Percentiles rank a stretch among this genome's conserved stretches.
Evolutionary conservation across 768 basidiomycete genomes (phyloP).

Genomic region (Fomitopsis serialis): DNA sequence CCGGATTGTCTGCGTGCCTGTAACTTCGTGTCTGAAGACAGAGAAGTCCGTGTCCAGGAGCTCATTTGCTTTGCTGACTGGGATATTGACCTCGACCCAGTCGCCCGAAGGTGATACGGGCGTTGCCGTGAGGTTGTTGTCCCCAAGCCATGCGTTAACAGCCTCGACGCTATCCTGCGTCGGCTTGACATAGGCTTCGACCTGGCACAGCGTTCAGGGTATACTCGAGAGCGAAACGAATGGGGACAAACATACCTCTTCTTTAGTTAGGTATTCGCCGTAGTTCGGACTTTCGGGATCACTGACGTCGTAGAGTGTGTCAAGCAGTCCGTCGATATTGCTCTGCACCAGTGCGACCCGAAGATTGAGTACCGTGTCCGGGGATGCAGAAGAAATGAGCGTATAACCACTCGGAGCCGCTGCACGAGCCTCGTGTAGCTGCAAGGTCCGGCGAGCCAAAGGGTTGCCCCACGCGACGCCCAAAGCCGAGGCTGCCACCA

Average conservation of each 20-base stretch:
- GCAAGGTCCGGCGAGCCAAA: conserved; percentile 11
- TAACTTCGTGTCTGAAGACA: no score
- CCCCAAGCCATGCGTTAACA: conserved; percentile 23
- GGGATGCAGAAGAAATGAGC: conserved; percentile 23
- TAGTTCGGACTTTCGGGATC: conserved; percentile 30
- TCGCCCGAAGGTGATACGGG: conserved; percentile 24
- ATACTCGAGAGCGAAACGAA: neutral
- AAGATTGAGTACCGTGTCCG: conserved; percentile 27
- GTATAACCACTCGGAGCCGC: conserved; percentile 25
- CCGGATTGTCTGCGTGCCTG: no score
- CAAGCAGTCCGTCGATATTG: conserved; percentile 30
- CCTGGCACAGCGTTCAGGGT: conserved; percentile 11
- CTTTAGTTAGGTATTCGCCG: conserved; percentile 33
- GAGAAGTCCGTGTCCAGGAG: no score
- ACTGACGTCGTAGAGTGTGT: conserved; percentile 31
- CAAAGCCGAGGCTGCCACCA: no score
- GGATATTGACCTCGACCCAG: conserved; percentile 26
- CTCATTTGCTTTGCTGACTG: conserved; percentile 29
- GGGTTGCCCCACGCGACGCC: no score
- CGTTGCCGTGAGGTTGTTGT: conserved; percentile 20
- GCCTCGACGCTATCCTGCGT: conserved; percentile 18
- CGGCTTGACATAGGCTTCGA: conserved; percentile 21
- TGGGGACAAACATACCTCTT: conserved; percentile 25
- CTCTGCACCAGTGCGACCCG: conserved; percentile 32
- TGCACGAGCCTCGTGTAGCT: conserved; percentile 25